Conservation (phyloP, 805 yeast genomes). For the Lachancea kluyveri region DNA sequence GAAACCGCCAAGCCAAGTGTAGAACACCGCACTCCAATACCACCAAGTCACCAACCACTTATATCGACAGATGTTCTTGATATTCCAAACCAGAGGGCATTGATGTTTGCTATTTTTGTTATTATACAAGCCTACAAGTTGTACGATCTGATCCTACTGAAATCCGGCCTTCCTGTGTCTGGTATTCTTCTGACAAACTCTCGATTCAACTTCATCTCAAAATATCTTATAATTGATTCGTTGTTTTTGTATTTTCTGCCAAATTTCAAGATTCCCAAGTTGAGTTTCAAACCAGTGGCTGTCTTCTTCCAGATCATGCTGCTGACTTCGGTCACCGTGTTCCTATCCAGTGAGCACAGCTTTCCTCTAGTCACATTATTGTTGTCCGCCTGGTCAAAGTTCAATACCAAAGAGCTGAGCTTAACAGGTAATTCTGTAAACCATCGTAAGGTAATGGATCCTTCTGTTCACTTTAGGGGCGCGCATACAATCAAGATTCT, state of each 20-base stretch:
- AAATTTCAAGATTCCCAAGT: conserved; percentile 65
- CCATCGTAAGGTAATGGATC: conserved; percentile 19
- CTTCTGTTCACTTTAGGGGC: conserved; percentile 65
- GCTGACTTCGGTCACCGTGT: conserved; percentile 45
- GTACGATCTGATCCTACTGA: conserved; percentile 59
- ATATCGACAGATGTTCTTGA: conserved; percentile 66
- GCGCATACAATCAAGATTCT: conserved; percentile 77
- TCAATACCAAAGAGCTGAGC: conserved; percentile 44
- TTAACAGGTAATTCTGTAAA: conserved; percentile 42
- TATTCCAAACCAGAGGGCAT: conserved; percentile 67
- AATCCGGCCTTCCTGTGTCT: conserved; percentile 35
- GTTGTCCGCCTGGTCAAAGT: conserved; percentile 39
- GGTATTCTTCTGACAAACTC: conserved; percentile 37
- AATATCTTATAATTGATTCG: conserved; percentile 71
- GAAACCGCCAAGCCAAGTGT: too few relatives aligned
- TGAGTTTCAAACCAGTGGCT: conserved; percentile 55
- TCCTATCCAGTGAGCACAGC: conserved; percentile 46
- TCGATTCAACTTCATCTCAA: conserved; percentile 55
- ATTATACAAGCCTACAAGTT: conserved; percentile 83
- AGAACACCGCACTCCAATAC: too few relatives aligned
- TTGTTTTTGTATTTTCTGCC: conserved; percentile 66
- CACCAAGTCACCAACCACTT: conserved; percentile 32
- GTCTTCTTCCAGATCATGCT: conserved; percentile 43
- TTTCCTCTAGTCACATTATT: conserved; percentile 39
- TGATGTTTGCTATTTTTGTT: conserved; percentile 58